Evolutionary conservation across 148 eudicot genomes (phyloP), one percentile per base, ranked within the genome.

Genomic region (Persicaria tinctoria): DNA sequence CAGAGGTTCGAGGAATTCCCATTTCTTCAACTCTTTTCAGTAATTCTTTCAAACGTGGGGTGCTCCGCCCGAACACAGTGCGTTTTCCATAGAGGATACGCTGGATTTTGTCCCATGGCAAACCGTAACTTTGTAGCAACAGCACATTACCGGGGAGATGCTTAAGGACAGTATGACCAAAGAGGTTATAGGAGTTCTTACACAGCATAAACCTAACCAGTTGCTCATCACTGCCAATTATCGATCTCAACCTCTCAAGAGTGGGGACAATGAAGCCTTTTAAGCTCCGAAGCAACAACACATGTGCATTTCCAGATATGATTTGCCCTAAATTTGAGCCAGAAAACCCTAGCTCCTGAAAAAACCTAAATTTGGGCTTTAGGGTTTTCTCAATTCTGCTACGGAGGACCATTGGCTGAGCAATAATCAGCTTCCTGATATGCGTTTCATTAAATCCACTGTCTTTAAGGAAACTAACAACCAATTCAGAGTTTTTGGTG

Each of bases 361-460:
- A 64, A 60, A 50, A 23, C 80, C 72, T 73, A 57, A 78, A 4
- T 50, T 78, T 73, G 51, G 80, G 80, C 13, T 62, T 66, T 45
- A 78, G 76, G 76, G 76, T 73, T 78, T 63, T 20, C 56, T 73
- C 49, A 2, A 74, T 62, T 5, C 60, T 50, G 51, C 2, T 12
- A 46, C n/a, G n/a, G 2, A 78, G 68, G 23, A 78, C 11, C 14
- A 6, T 41, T 3, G 80, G 76, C 5, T 27, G 38, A 4, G 5
- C 5, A 14, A 59, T 46, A 5, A 73, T 41, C 17, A 73, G 2
- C 4, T 62, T 53, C 51, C 54, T 73, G 62, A 78, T 63, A 70
- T 78, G 76, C 1, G 51, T 14, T 9, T n/a, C 53, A 32, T 57
- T 46, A 20, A 78, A 72, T n/a, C 72, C 76, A 13, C n/a, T 9